phyloP scores from a whole-genome alignment of 495 filamentous ascomycete genomes.

The Copromyces sp. region DNA sequence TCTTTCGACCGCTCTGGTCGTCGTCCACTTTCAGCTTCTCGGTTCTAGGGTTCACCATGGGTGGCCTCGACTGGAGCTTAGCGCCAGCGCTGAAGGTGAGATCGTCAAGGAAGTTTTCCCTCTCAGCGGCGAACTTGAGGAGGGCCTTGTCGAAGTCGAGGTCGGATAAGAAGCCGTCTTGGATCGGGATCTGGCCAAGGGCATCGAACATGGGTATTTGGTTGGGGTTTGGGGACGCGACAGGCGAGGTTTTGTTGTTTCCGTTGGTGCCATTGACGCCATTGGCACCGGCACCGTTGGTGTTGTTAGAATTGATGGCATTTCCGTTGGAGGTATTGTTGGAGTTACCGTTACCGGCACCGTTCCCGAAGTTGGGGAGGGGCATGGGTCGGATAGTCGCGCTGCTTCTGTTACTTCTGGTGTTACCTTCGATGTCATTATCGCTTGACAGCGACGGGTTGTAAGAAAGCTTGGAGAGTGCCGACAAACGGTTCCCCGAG shows the following conservation, averaged over 20 bases:
- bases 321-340: conserved; percentile 3
- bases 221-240: background rate
- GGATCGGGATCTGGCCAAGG: conserved; percentile 13
- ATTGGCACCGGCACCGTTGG: conserved; percentile 10
- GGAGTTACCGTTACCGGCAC: conserved; percentile 2
- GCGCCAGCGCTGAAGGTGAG: conserved; percentile 82
- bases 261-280: conserved; percentile 20
- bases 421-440: conserved; percentile 48
- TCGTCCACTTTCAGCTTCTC: conserved; percentile 79
- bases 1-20: conserved; percentile 34
- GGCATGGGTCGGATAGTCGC: conserved; percentile 61
- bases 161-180: conserved; percentile 30
- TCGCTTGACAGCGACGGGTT: conserved; percentile 12
- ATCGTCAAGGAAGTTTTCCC: conserved; percentile 89
- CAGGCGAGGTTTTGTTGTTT: conserved; percentile 5
- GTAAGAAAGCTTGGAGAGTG: conserved; percentile 52
- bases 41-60: conserved; percentile 63
- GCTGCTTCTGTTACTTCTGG: conserved; percentile 80
- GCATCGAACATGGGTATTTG: background rate
- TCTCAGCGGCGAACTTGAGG: conserved; percentile 85
- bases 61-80: conserved; percentile 54
- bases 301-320: conserved; percentile 3
- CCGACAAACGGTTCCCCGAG: conserved; percentile 56
- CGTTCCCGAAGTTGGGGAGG: conserved; percentile 18
- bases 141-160: conserved; percentile 90